Conservation (phyloP, 2,329 filamentous ascomycete species). For the Claviceps monticola region DNA sequence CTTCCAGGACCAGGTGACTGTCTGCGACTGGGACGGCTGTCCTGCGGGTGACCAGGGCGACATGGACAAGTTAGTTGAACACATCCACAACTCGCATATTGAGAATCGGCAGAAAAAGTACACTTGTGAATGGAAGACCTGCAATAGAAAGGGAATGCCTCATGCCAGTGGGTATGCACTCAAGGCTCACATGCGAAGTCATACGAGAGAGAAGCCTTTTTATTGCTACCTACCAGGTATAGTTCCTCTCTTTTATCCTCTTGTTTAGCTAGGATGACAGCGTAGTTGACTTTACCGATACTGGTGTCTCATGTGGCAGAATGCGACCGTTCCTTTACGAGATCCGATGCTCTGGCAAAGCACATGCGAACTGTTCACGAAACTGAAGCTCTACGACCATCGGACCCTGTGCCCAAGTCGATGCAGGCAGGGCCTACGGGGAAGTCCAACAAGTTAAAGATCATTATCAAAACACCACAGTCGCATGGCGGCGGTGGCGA, state of each 20-base stretch:
- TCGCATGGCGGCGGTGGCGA: constrained; percentile 43
- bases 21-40: constrained; percentile 69
- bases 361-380: constrained; percentile 99
- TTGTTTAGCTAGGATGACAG: neutral
- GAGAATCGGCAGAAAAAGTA: constrained; percentile 91
- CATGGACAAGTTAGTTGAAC: constrained; percentile 70
- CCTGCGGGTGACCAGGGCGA: constrained; percentile 56
- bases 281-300: constrained; percentile 7
- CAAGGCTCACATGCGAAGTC: constrained; percentile 93
- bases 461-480: constrained; percentile 48
- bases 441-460: constrained; percentile 43
- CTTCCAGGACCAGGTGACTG: constrained; percentile 62
- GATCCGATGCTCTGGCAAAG: constrained; percentile 90
- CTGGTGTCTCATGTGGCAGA: constrained; percentile 37
- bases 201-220: constrained; percentile 96
- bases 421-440: constrained; percentile 35
- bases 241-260: constrained; percentile 10
- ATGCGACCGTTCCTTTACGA: constrained; percentile 92
- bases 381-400: constrained; percentile 78
- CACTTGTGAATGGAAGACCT: constrained; percentile 95
- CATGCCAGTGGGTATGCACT: constrained; percentile 93
- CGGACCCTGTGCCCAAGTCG: constrained; percentile 59
- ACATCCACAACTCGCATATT: constrained; percentile 88
- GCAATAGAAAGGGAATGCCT: constrained; percentile 71
- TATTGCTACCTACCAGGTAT: constrained; percentile 88